Evolutionary conservation across 2,329 filamentous ascomycete species (phyloP).

Genomic region (Aureobasidium musti): DNA sequence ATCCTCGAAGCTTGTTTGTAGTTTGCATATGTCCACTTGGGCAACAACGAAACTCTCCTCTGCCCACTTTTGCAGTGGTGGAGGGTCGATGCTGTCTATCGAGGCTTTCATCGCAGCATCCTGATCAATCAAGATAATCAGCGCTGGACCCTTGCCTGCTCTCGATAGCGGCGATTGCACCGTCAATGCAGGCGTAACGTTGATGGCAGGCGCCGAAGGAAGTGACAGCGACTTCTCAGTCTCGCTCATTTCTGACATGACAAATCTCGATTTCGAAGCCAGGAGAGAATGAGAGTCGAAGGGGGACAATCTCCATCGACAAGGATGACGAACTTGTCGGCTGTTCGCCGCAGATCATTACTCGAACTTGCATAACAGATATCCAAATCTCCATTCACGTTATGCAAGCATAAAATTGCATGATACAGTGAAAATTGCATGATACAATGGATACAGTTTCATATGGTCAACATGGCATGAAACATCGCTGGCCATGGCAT

Average conservation of each 20-base stretch:
- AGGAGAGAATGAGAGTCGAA: no score
- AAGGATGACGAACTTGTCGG: neutral
- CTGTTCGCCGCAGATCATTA: neutral
- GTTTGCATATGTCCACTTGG: constrained; percentile 48
- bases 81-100: constrained; percentile 53
- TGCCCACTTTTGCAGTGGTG: constrained; percentile 66
- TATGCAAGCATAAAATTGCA: neutral
- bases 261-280: no score
- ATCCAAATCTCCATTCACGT: neutral
- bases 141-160: constrained; percentile 51
- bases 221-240: neutral
- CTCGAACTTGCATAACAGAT: neutral
- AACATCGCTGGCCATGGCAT: neutral
- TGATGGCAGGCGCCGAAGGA: neutral
- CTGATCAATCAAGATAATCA: constrained; percentile 50
- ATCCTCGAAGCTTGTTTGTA: constrained; percentile 30
- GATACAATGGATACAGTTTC: neutral
- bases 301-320: neutral
- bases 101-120: constrained; percentile 37
- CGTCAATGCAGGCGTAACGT: neutral
- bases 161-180: constrained; percentile 52
- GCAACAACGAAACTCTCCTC: constrained; percentile 68
- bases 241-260: neutral
- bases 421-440: neutral
- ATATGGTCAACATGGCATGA: neutral